These are phyloP conservation scores for Colletotrichum siamense DNA, from an alignment of 2,329 filamentous ascomycete genomes.

Conservation along the genomic window DNA sequence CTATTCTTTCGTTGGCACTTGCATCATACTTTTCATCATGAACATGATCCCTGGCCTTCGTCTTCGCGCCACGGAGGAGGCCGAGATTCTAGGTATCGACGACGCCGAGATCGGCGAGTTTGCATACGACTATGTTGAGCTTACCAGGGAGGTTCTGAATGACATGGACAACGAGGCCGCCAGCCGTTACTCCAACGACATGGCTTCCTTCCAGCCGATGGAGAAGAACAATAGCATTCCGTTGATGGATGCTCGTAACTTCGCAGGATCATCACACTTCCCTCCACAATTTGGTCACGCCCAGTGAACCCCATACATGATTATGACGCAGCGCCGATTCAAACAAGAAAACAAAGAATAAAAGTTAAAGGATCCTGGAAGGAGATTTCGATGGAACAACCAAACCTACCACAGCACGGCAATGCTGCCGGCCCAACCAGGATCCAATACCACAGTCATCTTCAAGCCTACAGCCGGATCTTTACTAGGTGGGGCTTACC, in stretches of 20 bases:
- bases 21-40: constrained; percentile 79
- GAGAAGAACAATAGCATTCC: constrained; percentile 56
- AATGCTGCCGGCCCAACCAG: background rate
- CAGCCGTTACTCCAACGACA: constrained; percentile 49
- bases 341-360: background rate
- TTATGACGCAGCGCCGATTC: background rate
- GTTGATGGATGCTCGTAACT: constrained; percentile 50
- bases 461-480: background rate
- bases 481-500: background rate
- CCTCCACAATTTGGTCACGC: constrained; percentile 20
- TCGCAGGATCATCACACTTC: constrained; percentile 39
- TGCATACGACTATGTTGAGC: constrained; percentile 93
- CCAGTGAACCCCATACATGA: background rate
- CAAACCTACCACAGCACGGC: background rate
- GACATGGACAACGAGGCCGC: constrained; percentile 50
- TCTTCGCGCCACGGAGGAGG: constrained; percentile 76
- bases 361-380: background rate
- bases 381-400: background rate
- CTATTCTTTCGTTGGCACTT: constrained; percentile 82
- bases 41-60: constrained; percentile 79
- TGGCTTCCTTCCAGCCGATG: constrained; percentile 43
- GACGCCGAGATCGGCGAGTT: constrained; percentile 93
- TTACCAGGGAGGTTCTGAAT: constrained; percentile 64
- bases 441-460: background rate
- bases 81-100: constrained; percentile 85